Conservation (phyloP, 2,329 filamentous ascomycete species). For the Metarhizium robertsii region DNA sequence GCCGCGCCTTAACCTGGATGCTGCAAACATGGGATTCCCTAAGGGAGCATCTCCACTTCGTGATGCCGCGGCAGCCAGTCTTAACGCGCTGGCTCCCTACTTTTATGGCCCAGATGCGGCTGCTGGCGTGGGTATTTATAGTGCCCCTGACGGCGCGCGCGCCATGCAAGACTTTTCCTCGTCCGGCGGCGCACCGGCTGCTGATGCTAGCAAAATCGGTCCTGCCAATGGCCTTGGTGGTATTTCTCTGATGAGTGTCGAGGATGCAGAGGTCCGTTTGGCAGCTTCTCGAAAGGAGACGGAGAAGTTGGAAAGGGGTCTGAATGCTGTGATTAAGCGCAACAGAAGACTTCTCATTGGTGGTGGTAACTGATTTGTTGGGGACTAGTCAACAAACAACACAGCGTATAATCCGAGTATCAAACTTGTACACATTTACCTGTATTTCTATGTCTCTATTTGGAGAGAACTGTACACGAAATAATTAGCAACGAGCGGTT, state of each 20-base stretch:
- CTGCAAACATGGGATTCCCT: slow-evolving; percentile 32
- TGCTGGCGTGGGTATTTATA: slow-evolving; percentile 35
- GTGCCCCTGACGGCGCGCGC: slow-evolving; percentile 25
- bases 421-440: too few species aligned
- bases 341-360: slow-evolving; percentile 45
- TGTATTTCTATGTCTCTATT: too few species aligned
- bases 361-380: slow-evolving; percentile 11
- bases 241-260: slow-evolving; percentile 49
- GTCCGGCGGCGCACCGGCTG: slow-evolving; percentile 10
- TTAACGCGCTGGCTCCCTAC: slow-evolving; percentile 47
- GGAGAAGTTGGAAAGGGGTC: slow-evolving; percentile 51
- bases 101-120: slow-evolving; percentile 41
- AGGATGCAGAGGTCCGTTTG: slow-evolving; percentile 52
- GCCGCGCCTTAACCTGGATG: slow-evolving; percentile 46
- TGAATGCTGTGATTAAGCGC: slow-evolving; percentile 50
- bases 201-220: slow-evolving; percentile 22
- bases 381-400: neutral
- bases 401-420: neutral
- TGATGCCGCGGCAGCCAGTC: slow-evolving; percentile 38
- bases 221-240: slow-evolving; percentile 24
- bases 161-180: slow-evolving; percentile 25
- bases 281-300: slow-evolving; percentile 46
- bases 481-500: neutral
- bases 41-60: slow-evolving; percentile 29
- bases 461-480: neutral